Base-by-base conservation (phyloP, 768 basidiomycete genomes). In the Rhodotorula toruloides region DNA sequence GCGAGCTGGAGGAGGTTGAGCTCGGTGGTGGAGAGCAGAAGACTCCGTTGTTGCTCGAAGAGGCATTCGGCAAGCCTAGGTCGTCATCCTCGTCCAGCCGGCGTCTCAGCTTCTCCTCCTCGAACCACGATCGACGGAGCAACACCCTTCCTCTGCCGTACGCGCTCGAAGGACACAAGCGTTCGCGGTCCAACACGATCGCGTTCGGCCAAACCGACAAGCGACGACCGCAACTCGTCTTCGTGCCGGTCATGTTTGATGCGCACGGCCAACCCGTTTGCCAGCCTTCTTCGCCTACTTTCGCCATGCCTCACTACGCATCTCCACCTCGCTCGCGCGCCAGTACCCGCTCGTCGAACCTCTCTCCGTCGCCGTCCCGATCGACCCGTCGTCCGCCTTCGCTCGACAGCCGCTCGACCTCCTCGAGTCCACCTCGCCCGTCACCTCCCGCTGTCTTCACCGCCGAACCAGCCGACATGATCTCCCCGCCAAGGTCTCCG, bases 171-270 rank as follows among this genome's bases (percentile, higher is more conserved):
- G 14, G 2, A 4, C 25, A 6, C 22, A 53, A 52, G 50, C 40
- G 60, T 21, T 25, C 31, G 0, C 46, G 57, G 12, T 65, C 68
- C 6, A 58, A 65, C 8, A 46, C 67, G 34, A 21, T 50, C 40
- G 32, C 63, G 48, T 42, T 37, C 52, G 36, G 34, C 19, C 34
- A n/a, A 7, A 25, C 22, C 25, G 14, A 39, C 27, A 36, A 27
- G 14, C 27, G 34, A 39, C 34, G 50, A 43, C 27, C 69, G 2
- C 61, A 61, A 13, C 65, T 70, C 31, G 69, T 70, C 16, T 57
- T 70, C 43, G 58, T 70, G 25, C 69, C 69, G 29, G 61, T 66
- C 60, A 42, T 54, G 60, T 42, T 65, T 52, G 63, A 70, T 37
- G 31, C 17, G 17, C 47, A 63, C 27, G 63, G 60, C 8, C 42